These are phyloP conservation scores for Suhomyces ambrosiae DNA, from an alignment of 1,139 yeast species.

Conservation along the genomic window DNA sequence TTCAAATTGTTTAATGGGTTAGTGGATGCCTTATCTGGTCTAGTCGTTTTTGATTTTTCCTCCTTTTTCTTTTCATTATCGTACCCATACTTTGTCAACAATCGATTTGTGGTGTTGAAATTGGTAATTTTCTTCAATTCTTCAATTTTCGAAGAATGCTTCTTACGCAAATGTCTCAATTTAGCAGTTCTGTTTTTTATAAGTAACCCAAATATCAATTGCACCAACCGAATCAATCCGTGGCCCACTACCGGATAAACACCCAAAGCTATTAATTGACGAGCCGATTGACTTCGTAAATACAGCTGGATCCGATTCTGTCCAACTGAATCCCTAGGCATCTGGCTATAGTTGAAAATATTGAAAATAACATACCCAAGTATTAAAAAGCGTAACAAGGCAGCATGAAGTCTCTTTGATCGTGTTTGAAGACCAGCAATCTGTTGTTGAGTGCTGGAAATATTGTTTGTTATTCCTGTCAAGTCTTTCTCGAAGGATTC, in stretches of 20 bases:
- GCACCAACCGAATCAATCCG: conserved; percentile 24
- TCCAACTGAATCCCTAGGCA: conserved; percentile 22
- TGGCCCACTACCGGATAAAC: conserved; percentile 33
- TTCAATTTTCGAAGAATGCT: conserved; percentile 64
- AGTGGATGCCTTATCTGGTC: background rate
- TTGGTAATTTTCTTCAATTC: conserved; percentile 79
- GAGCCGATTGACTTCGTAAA: conserved; percentile 25
- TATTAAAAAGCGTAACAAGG: conserved; percentile 29
- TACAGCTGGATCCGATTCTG: conserved; percentile 27
- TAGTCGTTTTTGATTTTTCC: background rate
- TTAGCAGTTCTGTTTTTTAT: conserved; percentile 24
- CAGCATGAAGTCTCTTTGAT: conserved; percentile 21
- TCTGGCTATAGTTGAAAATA: conserved; percentile 27
- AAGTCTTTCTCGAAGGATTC: conserved; percentile 54
- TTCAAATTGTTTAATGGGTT: conserved; percentile 3
- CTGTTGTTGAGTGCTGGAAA: conserved; percentile 37
- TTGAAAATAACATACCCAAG: conserved; percentile 36
- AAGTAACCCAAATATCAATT: conserved; percentile 27
- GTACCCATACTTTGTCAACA: conserved; percentile 65
- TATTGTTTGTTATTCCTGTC: conserved; percentile 42
- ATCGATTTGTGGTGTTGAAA: conserved; percentile 72
- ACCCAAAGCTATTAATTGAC: conserved; percentile 19
- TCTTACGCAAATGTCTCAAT: conserved; percentile 37
- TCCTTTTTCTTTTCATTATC: conserved; percentile 31
- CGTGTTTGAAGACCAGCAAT: conserved; percentile 25